Evolutionary conservation across 2,329 filamentous ascomycete genomes (phyloP).

Genomic region (Aspergillus ustus): DNA sequence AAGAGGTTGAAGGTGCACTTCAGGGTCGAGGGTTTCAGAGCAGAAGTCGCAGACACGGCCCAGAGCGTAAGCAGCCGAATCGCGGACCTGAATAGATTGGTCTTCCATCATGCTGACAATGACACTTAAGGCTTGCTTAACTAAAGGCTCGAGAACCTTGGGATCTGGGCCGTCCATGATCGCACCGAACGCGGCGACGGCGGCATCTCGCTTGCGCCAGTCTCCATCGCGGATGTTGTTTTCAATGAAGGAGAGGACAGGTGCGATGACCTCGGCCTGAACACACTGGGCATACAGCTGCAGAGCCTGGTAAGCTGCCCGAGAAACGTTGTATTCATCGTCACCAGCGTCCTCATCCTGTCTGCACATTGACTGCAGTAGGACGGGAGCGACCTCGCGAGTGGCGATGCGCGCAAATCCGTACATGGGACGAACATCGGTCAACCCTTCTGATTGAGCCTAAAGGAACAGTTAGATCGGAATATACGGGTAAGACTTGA

Average conservation of each 20-base stretch:
- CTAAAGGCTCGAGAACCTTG: constrained; percentile 86
- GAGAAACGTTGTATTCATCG: constrained; percentile 96
- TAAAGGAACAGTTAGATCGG: constrained; percentile 36
- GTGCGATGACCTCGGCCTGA: constrained; percentile 78
- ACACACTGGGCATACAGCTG: constrained; percentile 95
- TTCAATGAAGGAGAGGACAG: constrained; percentile 91
- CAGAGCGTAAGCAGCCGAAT: constrained; percentile 93
- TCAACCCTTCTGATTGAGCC: constrained; percentile 71
- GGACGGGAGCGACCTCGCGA: constrained; percentile 89
- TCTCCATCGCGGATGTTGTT: constrained; percentile 85
- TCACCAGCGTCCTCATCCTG: constrained; percentile 97
- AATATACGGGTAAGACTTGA: constrained; percentile 6
- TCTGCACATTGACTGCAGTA: constrained; percentile 86
- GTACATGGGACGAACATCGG: constrained; percentile 89
- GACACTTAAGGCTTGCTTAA: constrained; percentile 92
- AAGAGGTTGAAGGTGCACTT: constrained; percentile 78
- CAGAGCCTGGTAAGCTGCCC: constrained; percentile 94
- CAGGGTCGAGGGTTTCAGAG: constrained; percentile 86
- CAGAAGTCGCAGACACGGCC: constrained; percentile 95
- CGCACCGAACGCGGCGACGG: constrained; percentile 94
- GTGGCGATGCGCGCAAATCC: constrained; percentile 94
- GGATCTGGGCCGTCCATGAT: constrained; percentile 99
- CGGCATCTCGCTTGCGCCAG: constrained; percentile 93
- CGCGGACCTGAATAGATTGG: constrained; percentile 83
- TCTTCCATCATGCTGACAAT: constrained; percentile 94